Base-by-base conservation (phyloP, 495 filamentous ascomycete genomes). In the Daldinia vernicosa region DNA sequence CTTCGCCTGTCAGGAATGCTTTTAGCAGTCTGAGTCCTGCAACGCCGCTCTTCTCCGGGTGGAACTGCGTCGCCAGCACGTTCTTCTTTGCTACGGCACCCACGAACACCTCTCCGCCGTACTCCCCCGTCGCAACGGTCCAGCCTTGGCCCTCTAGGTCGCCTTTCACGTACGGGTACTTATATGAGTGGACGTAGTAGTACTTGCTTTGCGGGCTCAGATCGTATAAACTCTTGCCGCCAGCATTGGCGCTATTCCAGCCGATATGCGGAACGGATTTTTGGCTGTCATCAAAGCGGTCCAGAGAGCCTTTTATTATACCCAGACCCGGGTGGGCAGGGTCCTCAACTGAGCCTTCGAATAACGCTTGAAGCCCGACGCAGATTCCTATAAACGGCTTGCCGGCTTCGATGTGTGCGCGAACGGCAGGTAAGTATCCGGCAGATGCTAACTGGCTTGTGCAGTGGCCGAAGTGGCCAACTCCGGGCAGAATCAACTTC, bases 321-420 rank as follows among this genome's bases (percentile, higher is more conserved):
- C 90, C 89, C 32, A 98, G 81, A 0, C 95, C 95, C 1, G 88
- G 79, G 17, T 91, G 87, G 17, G 84, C 77, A 15, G 89, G 81
- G 61, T 91, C 87, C 76, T 99, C 95, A 35, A 89, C 86, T 1
- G 95, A 98, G 9, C 91, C 89, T 62, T 91, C 85, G 72, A 98
- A 98, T 4, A 99, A 81, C 1, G 92, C 94, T 76, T 99, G 95
- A 6, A 98, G 78, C 0, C 95, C 95, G 61, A 99, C 95, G 76
- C 95, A 99, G 59, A 99, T 97, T 4, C 93, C 95, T 91, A 99
- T 94, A 77, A 99, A 99, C 3, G 93, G 94, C 77, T 97, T 98
- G 7, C 93, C 94, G 11, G 91, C 86, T 39, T 89, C 84, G 71
- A 98, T 92, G 80, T 97, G 93, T 62, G 87, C 81, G 70, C 84